Base-by-base conservation (phyloP, 2,329 filamentous ascomycete species). In the Parascedosporium putredinis region DNA sequence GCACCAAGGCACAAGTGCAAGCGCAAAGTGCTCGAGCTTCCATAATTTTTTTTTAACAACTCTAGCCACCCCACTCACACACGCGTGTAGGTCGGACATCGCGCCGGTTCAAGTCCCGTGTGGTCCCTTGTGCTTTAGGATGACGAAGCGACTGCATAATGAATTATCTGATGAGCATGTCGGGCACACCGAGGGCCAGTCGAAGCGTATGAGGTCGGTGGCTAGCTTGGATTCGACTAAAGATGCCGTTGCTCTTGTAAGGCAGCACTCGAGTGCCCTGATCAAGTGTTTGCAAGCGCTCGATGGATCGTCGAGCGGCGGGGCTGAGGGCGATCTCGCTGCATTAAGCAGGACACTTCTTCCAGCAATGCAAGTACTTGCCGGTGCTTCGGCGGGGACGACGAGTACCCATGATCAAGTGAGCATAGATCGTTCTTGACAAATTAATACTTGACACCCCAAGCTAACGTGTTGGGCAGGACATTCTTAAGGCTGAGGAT, bases 221-320 rank as follows among this genome's bases (percentile, higher is more conserved):
- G n/a, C 12, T 8, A 22, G 23, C 9, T 7, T 29, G 10, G 10
- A 29, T 7, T 42, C 46, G 10, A 25, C 23, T 55, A 60, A 51
- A 50, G 54, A 59, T 4, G 61, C 64, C 1, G 47, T 70, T 8
- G 55, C 55, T 6, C 43, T 58, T 16, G 55, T 68, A 7, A 53
- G 65, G 16, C 55, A 61, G 4, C 61, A 67, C 53, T 65, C 65
- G 10, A 61, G 72, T 51, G 63, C 64, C 33, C 57, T 74, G 14
- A 60, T 69, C 9, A 58, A 61, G 42, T 66, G 65, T 48, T 60
- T 71, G 2, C 59, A 67, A 27, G 57, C 62, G 8, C 54, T 72
- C 50, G 58, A 46, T 59, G 59, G 33, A 56, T 50, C 54, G 18
- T 31, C 2, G 50, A 49, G 16, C 61, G 51, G 53, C 63, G 54